Conservation (phyloP, 441 rosid genomes). For the Arabidopsis lyrata region DNA sequence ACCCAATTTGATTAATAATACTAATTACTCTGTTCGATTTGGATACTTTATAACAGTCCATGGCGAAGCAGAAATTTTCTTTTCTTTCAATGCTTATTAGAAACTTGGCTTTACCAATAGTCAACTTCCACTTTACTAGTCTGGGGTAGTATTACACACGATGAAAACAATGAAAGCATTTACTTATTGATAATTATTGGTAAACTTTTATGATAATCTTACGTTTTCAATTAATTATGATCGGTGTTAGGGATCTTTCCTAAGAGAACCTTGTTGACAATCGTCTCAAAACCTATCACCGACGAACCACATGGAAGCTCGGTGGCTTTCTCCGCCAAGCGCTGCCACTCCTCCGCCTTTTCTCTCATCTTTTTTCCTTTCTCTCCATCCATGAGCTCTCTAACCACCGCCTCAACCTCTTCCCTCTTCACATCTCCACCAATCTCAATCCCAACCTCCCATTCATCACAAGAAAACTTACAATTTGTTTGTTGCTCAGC, state of each 20-base stretch:
- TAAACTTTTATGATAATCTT: not conserved
- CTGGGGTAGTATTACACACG: not conserved
- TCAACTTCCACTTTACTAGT: not conserved
- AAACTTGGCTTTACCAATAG: too few species aligned
- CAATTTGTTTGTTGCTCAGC: conserved; percentile 56
- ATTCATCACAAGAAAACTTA: conserved; percentile 43
- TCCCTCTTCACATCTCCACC: conserved; percentile 46
- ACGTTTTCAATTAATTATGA: not conserved
- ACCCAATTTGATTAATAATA: too few species aligned
- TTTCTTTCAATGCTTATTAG: not conserved
- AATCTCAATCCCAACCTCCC: conserved; percentile 52
- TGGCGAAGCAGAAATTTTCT: too few species aligned
- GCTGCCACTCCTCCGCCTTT: conserved; percentile 45
- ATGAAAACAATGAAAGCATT: not conserved
- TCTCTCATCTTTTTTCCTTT: conserved; percentile 49
- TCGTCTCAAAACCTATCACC: conserved; percentile 27
- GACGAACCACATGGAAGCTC: conserved; percentile 41
- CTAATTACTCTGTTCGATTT: too few species aligned
- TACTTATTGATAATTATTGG: not conserved
- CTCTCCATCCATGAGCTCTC: conserved; percentile 52
- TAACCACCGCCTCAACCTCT: conserved; percentile 46
- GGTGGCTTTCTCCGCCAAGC: conserved; percentile 35
- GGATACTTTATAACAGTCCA: too few species aligned
- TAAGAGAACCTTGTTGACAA: conserved; percentile 38
- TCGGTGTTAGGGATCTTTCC: not conserved